Evolutionary conservation across 1,139 yeast genomes (phyloP).

Genomic region (Martiniozyma asiatica): DNA sequence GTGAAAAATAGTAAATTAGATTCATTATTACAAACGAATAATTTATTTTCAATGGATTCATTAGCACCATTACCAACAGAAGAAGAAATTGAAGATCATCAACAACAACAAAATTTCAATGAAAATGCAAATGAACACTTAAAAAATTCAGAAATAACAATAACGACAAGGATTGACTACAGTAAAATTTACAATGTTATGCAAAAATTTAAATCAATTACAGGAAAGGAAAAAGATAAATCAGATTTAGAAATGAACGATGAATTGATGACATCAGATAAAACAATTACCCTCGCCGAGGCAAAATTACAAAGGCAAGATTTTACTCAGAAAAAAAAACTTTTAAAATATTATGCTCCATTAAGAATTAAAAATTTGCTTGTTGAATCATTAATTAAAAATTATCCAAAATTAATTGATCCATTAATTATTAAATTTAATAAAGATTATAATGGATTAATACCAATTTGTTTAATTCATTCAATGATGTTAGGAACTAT

Average conservation of each 20-base stretch:
- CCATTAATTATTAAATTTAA: slow-evolving; percentile 10
- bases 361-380: slow-evolving; percentile 13
- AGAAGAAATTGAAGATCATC: background rate
- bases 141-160: background rate
- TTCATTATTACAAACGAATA: background rate
- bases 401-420: slow-evolving; percentile 10
- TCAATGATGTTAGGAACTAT: slow-evolving; percentile 15
- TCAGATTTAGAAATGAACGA: too few relatives aligned
- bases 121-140: too few relatives aligned
- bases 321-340: slow-evolving; percentile 10
- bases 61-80: too few relatives aligned
- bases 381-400: slow-evolving; percentile 9
- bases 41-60: too few relatives aligned
- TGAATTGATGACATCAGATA: too few relatives aligned
- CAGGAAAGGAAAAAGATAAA: too few relatives aligned
- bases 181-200: slow-evolving; percentile 7
- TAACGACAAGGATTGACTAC: background rate
- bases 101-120: too few relatives aligned
- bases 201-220: background rate
- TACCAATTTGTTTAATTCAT: slow-evolving; percentile 16
- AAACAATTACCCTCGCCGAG: too few relatives aligned
- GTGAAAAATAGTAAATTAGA: background rate
- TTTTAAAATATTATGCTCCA: slow-evolving; percentile 9
- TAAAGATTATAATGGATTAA: slow-evolving; percentile 13
- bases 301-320: slow-evolving; percentile 1